phyloP scores from a whole-genome alignment of 225 moss, liverwort and hornwort species.

The Rhytidiadelphus loreus region DNA sequence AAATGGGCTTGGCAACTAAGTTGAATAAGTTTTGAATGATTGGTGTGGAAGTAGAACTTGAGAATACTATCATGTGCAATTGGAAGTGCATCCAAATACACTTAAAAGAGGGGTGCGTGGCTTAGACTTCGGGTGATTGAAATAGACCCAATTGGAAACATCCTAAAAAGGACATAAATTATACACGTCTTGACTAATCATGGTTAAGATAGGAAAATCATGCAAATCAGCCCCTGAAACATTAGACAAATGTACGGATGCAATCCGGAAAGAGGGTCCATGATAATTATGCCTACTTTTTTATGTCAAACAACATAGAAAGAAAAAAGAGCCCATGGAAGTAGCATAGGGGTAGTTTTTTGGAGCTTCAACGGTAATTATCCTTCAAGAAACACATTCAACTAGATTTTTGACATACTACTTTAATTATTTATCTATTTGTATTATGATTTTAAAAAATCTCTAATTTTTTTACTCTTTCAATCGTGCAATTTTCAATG shows the following conservation, averaged over 20 bases:
- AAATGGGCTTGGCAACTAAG: accelerated
- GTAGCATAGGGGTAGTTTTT: too few relatives aligned
- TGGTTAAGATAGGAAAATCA: too few relatives aligned
- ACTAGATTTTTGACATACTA: too few relatives aligned
- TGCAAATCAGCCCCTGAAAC: accelerated
- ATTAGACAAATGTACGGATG: background rate
- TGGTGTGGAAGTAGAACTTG: background rate
- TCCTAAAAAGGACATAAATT: background rate
- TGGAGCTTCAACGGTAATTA: accelerated
- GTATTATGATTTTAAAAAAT: background rate
- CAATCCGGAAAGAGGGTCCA: accelerated
- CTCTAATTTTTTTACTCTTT: background rate
- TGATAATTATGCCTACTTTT: background rate
- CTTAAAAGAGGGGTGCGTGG: accelerated
- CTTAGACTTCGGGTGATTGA: accelerated
- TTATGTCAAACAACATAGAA: background rate
- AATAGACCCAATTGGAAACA: background rate
- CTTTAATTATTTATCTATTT: background rate
- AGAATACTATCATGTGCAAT: background rate
- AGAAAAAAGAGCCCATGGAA: background rate
- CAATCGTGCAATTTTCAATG: accelerated
- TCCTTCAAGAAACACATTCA: background rate
- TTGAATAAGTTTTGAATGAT: background rate
- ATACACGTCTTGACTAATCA: background rate
- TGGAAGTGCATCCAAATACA: background rate